Base-by-base conservation (phyloP, 352 stramenopile genomes). In the Pythium oligandrum region DNA sequence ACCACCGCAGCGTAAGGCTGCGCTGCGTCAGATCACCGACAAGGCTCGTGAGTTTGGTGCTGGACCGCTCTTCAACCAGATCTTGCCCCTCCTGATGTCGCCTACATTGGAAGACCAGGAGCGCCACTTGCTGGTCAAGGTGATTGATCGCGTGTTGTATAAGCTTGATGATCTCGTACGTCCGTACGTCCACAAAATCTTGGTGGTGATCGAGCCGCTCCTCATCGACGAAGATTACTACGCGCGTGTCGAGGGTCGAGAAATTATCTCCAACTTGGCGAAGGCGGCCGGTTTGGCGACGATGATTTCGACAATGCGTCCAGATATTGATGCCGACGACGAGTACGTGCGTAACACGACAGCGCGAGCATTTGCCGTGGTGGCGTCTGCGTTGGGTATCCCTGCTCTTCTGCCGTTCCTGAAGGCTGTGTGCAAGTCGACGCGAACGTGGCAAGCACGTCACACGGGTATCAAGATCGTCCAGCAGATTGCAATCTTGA, bases 201-300 rank as follows among this genome's bases (percentile, higher is more conserved):
- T 99, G 12, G 96, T 98, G 7, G 97, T 99, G 17, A 99, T 99
- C 60, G 96, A 99, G 71, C 97, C 97, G 12, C 73, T 99, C 44
- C 76, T 99, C 30, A 99, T 99, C 62, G 97, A 99, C 68, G 96
- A 99, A 71, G 97, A 99, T 71, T 99, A 99, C 60, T 99, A 99
- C 69, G 97, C 97, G 30, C 86, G 97, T 53, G 96, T 99, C 0
- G 97, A 99, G 89, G 97, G 96, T 33, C 82, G 97, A 51, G 97
- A 99, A 70, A 99, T 99, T 64, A 99, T 99, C 54, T 98, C 93
- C 42, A 99, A 99, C 66, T 69, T 99, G 9, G 95, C 95, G 3
- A 99, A 99, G 76, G 97, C 97, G 36, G 97, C 97, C 9, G 97
- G 97, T 52, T 71, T 99, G 3, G 94, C 96, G 3, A 98, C 96